Evolutionary conservation across 2,329 filamentous ascomycete species (phyloP), one percentile per base, ranked within the genome.

Genomic region (Achaetomium macrosporum): DNA sequence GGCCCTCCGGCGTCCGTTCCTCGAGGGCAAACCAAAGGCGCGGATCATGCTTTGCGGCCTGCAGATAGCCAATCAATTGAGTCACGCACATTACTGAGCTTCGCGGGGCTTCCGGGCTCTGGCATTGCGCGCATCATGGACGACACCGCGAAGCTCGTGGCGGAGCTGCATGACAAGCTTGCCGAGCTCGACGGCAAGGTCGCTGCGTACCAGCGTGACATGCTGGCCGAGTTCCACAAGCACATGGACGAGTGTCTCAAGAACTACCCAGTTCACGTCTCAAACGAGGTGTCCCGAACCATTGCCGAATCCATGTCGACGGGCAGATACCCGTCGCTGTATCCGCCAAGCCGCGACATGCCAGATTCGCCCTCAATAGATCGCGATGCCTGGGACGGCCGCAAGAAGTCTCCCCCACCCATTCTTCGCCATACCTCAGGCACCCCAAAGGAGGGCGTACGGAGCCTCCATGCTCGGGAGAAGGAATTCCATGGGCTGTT

Each of bases 401-500:
- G 62, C 50, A 62, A 61, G 41, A 61, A 61, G 51, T 73, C 71
- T 12, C 68, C 71, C n/a, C 69, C 71, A 17, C 71, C 72, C 7
- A 59, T 69, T 46, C 67, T 73, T 37, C 70, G 66, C 58, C 68
- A 71, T 53, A 71, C 67, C 16, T 70, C 71, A 1, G 68, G 65
- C 39, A 61, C 59, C 7, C 66, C 69, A 10, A 65, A 67, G 40
- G 67, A 70, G 10, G 65, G 68, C 58, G 69, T 69, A 46, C 63
- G 70, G 59, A 74, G 71, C 61, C 73, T 74, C 47, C 77, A 77
- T 68, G 76, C 78, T 54, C 76, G 78, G 55, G 80, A 84, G 59
- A 69, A 71, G 63, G 81, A 84, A 59, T 77, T 85, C 58, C 76
- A 76, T 57, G 82, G 82, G 56, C 68, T 85, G 54, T 85, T 85